Evolutionary conservation across 2,329 filamentous ascomycete genomes (phyloP), one percentile per base, ranked within the genome.

Genomic region (Didymella glomerata): DNA sequence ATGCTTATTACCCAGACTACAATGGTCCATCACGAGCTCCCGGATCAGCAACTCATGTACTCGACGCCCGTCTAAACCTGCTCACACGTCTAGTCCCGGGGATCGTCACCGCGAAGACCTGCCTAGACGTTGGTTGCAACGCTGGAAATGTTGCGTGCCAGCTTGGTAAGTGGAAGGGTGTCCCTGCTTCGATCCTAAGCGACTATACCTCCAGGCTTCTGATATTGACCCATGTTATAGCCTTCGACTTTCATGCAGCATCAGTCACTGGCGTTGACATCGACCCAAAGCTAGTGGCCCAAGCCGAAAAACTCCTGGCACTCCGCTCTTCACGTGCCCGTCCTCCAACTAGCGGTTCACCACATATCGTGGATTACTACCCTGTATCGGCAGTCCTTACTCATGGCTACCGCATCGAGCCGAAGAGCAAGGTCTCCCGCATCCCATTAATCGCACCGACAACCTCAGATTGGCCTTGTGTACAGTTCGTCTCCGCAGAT

Each of bases 51-150:
- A 71, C 66, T 48, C 77, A 79, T 63, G 65, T 78, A 62, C 65
- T 68, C 46, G 77, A 80, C 61, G 68, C 68, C 60, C 76, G 78
- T 50, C 68, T 79, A 46, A 54, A 66, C 60, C 62, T 74, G 61
- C 68, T 78, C 50, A 61, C 66, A 46, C 49, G 66, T 62, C 64
- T 75, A 60, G 64, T 76, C 58, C 74, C 75, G 50, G 69, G 64
- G 30, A 57, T 77, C 30, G 77, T 76, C 67, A 63, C 65, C 49
- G 72, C 68, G 63, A 77, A 75, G 69, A 57, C 57, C 32, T 73
- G 76, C 60, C 66, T 79, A 30, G 78, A 79, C 53, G 63, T 79
- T 57, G 77, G 77, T 38, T 78, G 76, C 66, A 79, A 79, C 64
- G 71, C 70, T 59, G 77, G 77, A 47, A 68, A 60, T 30, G 74